These are phyloP conservation scores for Vigna radiata DNA, from an alignment of 306 rosid species.

Conservation along the genomic window DNA sequence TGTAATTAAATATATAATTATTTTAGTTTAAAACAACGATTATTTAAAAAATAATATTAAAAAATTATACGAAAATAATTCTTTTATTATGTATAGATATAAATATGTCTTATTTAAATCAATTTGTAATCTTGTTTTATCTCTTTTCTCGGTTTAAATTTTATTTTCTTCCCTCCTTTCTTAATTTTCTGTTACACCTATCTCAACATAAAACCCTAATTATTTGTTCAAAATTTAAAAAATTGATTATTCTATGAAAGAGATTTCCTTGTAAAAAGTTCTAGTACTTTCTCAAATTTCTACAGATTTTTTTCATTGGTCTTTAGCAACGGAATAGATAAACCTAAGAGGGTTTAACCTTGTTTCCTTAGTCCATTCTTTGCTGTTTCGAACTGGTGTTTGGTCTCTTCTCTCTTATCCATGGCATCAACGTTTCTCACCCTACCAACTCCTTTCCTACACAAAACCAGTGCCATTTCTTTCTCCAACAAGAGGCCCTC, in stretches of 20 bases:
- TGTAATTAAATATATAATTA: too few relatives aligned
- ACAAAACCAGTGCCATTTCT: slow-evolving; percentile 51
- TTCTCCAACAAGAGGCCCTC: slow-evolving; percentile 52
- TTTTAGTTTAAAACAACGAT: too few relatives aligned
- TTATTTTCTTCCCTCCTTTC: too few relatives aligned
- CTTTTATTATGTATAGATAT: too few relatives aligned
- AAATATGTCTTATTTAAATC: too few relatives aligned
- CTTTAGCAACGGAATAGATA: slow-evolving; percentile 7
- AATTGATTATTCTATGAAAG: neutral
- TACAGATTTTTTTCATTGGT: neutral
- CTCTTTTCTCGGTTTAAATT: too few relatives aligned
- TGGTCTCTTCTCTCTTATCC: slow-evolving; percentile 47
- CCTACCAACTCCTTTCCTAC: slow-evolving; percentile 56
- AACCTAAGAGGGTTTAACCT: slow-evolving; percentile 41
- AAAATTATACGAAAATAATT: too few relatives aligned
- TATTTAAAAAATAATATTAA: too few relatives aligned
- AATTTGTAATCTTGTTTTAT: too few relatives aligned
- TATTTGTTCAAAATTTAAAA: neutral
- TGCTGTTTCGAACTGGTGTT: neutral
- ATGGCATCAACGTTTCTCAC: slow-evolving; percentile 83
- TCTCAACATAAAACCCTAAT: too few relatives aligned
- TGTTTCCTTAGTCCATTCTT: neutral
- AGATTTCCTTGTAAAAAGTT: neutral
- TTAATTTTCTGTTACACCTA: too few relatives aligned
- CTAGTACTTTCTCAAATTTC: slow-evolving; percentile 21